Evolutionary conservation across 495 filamentous ascomycete genomes (phyloP).

Genomic region (Podospora tetraspora): DNA sequence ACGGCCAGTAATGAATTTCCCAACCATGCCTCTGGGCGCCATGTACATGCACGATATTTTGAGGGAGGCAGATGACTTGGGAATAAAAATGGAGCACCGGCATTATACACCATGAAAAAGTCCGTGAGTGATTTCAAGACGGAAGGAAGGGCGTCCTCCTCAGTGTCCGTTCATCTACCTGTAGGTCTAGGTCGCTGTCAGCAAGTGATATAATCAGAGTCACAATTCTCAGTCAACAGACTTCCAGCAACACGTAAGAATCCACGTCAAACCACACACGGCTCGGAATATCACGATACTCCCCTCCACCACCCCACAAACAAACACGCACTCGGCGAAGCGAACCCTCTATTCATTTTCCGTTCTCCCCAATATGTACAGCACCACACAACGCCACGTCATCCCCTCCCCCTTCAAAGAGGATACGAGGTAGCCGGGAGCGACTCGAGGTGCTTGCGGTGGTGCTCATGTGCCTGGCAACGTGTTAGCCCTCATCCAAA

Average conservation of each 20-base stretch:
- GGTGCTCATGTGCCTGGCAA: conserved; percentile 74
- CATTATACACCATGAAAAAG: not conserved
- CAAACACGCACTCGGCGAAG: not conserved
- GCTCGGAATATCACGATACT: not conserved
- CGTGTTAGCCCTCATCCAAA: not conserved
- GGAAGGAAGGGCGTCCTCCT: not conserved
- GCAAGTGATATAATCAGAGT: not conserved
- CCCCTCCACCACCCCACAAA: not conserved
- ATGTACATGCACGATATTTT: not conserved
- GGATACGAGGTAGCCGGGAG: conserved; percentile 72
- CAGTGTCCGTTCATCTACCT: not conserved
- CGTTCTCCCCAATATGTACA: conserved; percentile 21
- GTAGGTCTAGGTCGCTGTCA: not conserved
- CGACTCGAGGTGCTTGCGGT: conserved; percentile 74
- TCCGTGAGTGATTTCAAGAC: not conserved
- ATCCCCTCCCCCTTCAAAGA: conserved; percentile 32
- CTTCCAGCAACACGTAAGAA: not conserved
- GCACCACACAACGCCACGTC: too few relatives aligned
- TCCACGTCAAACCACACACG: not conserved
- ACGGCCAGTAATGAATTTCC: not conserved
- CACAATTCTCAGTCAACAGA: not conserved
- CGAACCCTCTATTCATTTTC: conserved; percentile 3
- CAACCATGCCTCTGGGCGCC: not conserved
- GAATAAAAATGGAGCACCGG: not conserved
- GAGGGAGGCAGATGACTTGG: not conserved